Evolutionary conservation across 2,329 filamentous ascomycete genomes (phyloP).

Genomic region (Pseudogymnoascus sp.): DNA sequence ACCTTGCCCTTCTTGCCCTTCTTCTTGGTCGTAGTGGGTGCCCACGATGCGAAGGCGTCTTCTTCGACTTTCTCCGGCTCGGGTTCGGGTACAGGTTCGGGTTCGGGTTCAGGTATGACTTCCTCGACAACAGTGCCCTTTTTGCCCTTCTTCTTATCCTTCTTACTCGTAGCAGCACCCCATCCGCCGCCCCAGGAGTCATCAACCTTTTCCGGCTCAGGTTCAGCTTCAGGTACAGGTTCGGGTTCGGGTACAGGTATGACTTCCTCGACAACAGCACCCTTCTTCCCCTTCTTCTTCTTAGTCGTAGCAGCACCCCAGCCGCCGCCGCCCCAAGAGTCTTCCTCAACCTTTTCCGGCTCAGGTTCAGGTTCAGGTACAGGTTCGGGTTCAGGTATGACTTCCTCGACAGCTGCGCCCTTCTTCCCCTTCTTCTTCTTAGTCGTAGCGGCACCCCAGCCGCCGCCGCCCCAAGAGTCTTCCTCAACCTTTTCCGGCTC

Average conservation of each 20-base stretch:
- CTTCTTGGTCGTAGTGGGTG: constrained; percentile 20
- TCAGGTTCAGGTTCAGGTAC: constrained; percentile 33
- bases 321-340: constrained; percentile 30
- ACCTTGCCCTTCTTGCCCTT: constrained; percentile 23
- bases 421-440: constrained; percentile 25
- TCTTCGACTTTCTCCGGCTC: constrained; percentile 31
- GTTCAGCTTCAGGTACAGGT: constrained; percentile 23
- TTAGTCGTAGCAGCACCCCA: constrained; percentile 22
- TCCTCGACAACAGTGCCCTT: constrained; percentile 16
- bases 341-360: constrained; percentile 29
- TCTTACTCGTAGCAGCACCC: constrained; percentile 20
- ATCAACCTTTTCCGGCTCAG: constrained; percentile 27
- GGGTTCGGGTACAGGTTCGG: constrained; percentile 29
- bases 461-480: constrained; percentile 18
- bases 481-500: constrained; percentile 16
- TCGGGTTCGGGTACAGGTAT: constrained; percentile 17
- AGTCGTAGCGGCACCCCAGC: constrained; percentile 20
- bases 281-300: constrained; percentile 22
- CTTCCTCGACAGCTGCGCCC: constrained; percentile 14
- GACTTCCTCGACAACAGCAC: constrained; percentile 14
- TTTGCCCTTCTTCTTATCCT: constrained; percentile 23
- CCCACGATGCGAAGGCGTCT: constrained; percentile 20
- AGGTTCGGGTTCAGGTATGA: constrained; percentile 19
- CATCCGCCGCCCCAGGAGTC: constrained; percentile 30
- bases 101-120: constrained; percentile 16